Evolutionary conservation across 345 rosid species (phyloP), one percentile per base, ranked within the genome.

Genomic region (Hibiscus mutabilis): DNA sequence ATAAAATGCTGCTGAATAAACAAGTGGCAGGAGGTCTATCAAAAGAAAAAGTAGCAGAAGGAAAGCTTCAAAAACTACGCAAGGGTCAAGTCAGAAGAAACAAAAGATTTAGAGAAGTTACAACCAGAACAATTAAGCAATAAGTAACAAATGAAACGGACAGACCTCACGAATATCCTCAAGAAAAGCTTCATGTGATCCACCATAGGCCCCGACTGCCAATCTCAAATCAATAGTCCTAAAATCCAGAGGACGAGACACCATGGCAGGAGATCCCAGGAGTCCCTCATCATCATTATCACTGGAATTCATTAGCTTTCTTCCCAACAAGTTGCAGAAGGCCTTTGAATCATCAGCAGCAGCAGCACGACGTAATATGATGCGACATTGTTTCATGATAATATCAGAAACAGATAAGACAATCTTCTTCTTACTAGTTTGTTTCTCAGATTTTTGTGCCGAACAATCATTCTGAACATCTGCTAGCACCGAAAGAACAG

Each of bases 161-260:
- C 86, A 79, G 76, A 95, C 99, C 97, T 95, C 97, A 69, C 74
- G 90, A 80, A 95, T 88, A 87, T 95, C 99, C 82, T 95, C 96
- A 51, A 90, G 87, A 86, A 90, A 95, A 19, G 97, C 87, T 81
- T 90, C 96, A 76, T 81, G 87, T 60, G 93, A 95, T 76, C 97
- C 86, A 55, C 86, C 85, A 75, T 95, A 95, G 8, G 92, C 96
- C 74, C 97, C 97, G 73, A 83, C 84, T 33, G 92, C 97, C 83
- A 95, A 84, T 84, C 97, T 87, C 81, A 92, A 80, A 89, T 95
- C 99, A 70, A 95, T 89, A 66, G 97, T 95, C 84, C 97, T 83
- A 66, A 95, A 95, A 84, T 95, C 99, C 76, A 95, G 74, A 76
- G 97, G 97, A 55, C 97, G 93, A 7, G 99, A 85, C 60, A 95